phyloP scores from a whole-genome alignment of 192 early-diverging fungal genomes.

The Fimicolochytrium jonesii region DNA sequence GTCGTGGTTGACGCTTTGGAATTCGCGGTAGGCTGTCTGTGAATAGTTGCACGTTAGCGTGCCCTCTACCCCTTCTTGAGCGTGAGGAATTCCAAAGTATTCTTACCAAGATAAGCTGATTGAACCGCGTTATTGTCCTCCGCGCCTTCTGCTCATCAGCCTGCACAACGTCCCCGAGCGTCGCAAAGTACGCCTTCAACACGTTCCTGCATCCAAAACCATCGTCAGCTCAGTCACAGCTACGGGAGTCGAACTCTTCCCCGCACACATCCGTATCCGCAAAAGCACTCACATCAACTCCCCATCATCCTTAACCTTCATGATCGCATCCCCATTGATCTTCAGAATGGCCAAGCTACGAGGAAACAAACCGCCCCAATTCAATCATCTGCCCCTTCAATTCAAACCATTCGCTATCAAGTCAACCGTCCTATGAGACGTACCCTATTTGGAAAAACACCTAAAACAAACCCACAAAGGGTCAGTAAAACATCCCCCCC shows the following conservation, averaged over 20 bases:
- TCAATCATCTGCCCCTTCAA: too few species aligned
- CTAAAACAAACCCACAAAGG: slow-evolving; percentile 19
- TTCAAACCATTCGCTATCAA: slow-evolving; percentile 16
- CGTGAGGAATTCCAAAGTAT: neutral
- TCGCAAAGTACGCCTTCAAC: slow-evolving; percentile 81
- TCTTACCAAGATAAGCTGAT: slow-evolving; percentile 71
- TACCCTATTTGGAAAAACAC: slow-evolving; percentile 91
- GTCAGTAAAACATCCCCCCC: neutral
- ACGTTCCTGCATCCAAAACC: slow-evolving; percentile 50
- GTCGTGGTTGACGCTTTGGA: slow-evolving; percentile 72
- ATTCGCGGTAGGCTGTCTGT: slow-evolving; percentile 84
- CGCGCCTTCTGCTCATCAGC: slow-evolving; percentile 17
- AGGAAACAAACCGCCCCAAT: neutral
- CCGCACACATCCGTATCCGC: neutral
- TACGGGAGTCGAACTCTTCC: neutral
- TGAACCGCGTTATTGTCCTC: slow-evolving; percentile 63
- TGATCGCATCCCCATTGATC: slow-evolving; percentile 68
- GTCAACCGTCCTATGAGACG: neutral
- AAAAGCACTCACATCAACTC: slow-evolving; percentile 44
- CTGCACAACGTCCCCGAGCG: slow-evolving; percentile 68
- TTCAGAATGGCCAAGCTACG: slow-evolving; percentile 79
- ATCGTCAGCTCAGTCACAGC: neutral
- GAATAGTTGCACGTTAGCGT: neutral
- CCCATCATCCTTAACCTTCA: slow-evolving; percentile 56
- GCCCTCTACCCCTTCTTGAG: neutral